Base-by-base conservation (phyloP, 345 rosid species). In the Clausena lansium region DNA sequence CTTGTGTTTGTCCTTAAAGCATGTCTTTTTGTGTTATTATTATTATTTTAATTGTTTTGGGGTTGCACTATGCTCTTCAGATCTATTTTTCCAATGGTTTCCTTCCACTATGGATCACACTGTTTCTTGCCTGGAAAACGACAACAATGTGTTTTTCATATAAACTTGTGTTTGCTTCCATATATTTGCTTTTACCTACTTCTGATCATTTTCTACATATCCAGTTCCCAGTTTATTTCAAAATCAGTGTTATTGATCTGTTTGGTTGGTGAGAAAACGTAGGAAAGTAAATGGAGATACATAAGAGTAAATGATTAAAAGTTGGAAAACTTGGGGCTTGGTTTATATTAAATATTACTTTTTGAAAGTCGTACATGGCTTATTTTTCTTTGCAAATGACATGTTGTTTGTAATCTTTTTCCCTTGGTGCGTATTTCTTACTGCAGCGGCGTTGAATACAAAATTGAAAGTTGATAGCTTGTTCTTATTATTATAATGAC, bases 361-460 rank as follows among this genome's bases (percentile, higher is more conserved):
- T 41, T 55, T 35, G 27, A 1, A 38, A 55, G 70, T 50, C 74
- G 50, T 27, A 13, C 11, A 25, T 41, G 61, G 20, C 52, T 24
- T 55, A 9, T 77, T 69, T 71, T 77, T 45, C 76, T 77, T 55
- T 24, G 71, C 61, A 1, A 19, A 25, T 79, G 84, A 79, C 79
- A 75, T 77, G 5, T 35, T 8, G n/a, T 52, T 22, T 41, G 45
- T 1, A 24, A 2, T 28, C 38, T 24, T 73, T 82, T 74, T 60
- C 65, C 1, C 11, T 67, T 9, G 41, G 32, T 55, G 73, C 54
- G 73, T 33, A 61, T 75, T 39, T 77, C 47, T 58, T 66, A 79
- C 65, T 36, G 75, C 66, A 27, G 80, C 81, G 71, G 61, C 79
- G 78, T 85, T 81, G 81, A 76, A 73, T 84, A 22, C 0, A 73